Conservation (phyloP, 441 rosid species). For the Biscutella auriculata region DNA sequence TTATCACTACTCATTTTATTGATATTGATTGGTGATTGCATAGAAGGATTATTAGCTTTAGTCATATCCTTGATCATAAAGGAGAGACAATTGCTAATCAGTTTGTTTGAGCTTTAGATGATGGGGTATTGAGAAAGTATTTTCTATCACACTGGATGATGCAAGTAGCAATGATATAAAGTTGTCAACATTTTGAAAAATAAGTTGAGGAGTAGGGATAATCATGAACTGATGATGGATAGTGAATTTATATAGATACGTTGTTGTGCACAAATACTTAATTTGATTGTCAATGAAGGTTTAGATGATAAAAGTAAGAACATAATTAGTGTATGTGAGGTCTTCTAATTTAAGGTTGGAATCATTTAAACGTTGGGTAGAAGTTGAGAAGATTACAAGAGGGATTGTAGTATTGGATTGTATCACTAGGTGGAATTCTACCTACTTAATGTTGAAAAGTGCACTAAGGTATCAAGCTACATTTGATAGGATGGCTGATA, state of each 20-base stretch:
- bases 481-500: not conserved
- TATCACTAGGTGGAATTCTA: not conserved
- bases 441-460: not conserved
- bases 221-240: not conserved
- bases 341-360: not conserved
- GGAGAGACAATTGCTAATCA: not conserved
- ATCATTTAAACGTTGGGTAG: not conserved
- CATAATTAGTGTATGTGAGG: not conserved
- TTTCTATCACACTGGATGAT: not conserved
- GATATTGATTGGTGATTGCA: not conserved
- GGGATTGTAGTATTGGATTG: not conserved
- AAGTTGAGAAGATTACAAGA: not conserved
- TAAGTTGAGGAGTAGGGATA: no score
- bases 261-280: not conserved
- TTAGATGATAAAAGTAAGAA: no score
- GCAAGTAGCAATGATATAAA: not conserved
- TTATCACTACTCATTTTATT: not conserved
- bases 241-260: not conserved
- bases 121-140: not conserved
- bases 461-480: not conserved
- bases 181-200: not conserved
- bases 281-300: not conserved
- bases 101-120: not conserved
- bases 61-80: not conserved
- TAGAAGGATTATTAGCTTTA: not conserved